Evolutionary conservation across 495 filamentous ascomycete genomes (phyloP).

Genomic region (Xylaria palmicola): DNA sequence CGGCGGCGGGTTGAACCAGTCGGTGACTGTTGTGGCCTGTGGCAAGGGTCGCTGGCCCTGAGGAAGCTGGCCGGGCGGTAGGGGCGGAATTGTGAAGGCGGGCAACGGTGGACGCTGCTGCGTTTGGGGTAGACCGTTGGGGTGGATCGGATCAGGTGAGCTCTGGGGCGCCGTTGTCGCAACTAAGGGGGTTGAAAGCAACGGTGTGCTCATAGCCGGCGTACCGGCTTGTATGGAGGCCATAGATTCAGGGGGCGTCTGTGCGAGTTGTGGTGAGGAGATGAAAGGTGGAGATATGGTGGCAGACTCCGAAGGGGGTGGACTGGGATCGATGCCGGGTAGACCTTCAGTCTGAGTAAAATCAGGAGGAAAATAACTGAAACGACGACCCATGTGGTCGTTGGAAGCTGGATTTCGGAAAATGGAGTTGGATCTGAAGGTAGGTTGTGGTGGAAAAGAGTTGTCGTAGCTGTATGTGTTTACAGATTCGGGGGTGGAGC

Average conservation of each 20-base stretch:
- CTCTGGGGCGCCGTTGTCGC: conserved; percentile 24
- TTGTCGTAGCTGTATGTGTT: conserved; percentile 35
- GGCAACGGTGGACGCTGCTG: conserved; percentile 28
- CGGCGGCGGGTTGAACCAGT: conserved; percentile 52
- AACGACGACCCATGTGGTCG: conserved; percentile 46
- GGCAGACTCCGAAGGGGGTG: conserved; percentile 28
- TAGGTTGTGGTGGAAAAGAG: conserved; percentile 38
- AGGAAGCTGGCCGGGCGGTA: conserved; percentile 27
- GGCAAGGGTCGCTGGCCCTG: conserved; percentile 41
- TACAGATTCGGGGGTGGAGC: conserved; percentile 41
- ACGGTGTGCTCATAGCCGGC: conserved; percentile 21
- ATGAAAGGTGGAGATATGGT: conserved; percentile 25
- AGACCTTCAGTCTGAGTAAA: conserved; percentile 34
- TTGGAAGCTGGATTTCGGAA: conserved; percentile 48
- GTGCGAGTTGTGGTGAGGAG: conserved; percentile 24
- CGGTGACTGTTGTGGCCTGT: conserved; percentile 30
- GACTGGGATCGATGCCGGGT: conserved; percentile 23
- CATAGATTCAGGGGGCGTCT: conserved; percentile 26
- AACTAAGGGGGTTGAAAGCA: conserved; percentile 25
- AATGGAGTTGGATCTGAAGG: conserved; percentile 57
- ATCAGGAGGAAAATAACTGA: conserved; percentile 56
- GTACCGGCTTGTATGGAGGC: conserved; percentile 20
- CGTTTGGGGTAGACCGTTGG: conserved; percentile 21
- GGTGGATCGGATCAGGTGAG: conserved; percentile 23
- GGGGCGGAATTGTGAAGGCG: conserved; percentile 40